These are phyloP conservation scores for Rhizopogon vesiculosus DNA, from an alignment of 768 basidiomycete species.

Conservation along the genomic window DNA sequence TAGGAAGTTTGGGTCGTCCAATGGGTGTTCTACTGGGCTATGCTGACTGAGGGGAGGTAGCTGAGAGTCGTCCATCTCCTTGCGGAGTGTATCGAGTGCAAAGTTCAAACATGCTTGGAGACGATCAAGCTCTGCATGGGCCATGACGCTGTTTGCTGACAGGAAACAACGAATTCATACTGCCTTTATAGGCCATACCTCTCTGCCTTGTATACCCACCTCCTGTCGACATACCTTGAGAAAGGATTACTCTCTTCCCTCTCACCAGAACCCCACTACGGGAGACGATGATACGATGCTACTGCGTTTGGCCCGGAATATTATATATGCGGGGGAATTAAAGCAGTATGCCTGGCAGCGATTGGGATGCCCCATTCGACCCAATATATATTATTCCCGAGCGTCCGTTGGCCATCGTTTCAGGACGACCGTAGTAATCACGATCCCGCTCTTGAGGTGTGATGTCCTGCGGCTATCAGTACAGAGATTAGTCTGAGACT, in stretches of 20 bases:
- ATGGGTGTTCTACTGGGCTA: neutral
- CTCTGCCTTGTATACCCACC: neutral
- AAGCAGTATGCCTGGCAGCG: too few species aligned
- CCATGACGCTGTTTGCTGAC: neutral
- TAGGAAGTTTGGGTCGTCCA: neutral
- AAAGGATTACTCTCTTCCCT: too few species aligned
- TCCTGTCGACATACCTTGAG: neutral
- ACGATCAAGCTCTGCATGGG: neutral
- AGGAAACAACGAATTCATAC: neutral
- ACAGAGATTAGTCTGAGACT: too few species aligned
- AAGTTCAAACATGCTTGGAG: neutral
- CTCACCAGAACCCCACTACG: too few species aligned
- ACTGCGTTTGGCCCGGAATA: neutral
- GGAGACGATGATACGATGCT: too few species aligned
- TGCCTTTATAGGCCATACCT: neutral
- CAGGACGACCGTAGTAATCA: too few species aligned
- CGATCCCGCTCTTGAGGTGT: too few species aligned
- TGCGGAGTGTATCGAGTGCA: neutral
- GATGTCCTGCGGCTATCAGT: too few species aligned
- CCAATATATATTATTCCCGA: too few species aligned
- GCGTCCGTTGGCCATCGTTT: too few species aligned
- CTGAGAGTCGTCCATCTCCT: neutral
- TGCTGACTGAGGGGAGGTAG: neutral
- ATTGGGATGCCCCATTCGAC: too few species aligned
- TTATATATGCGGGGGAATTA: too few species aligned